Evolutionary conservation across 768 basidiomycete genomes (phyloP).

Genomic region (Leccinum subgranulosum): DNA sequence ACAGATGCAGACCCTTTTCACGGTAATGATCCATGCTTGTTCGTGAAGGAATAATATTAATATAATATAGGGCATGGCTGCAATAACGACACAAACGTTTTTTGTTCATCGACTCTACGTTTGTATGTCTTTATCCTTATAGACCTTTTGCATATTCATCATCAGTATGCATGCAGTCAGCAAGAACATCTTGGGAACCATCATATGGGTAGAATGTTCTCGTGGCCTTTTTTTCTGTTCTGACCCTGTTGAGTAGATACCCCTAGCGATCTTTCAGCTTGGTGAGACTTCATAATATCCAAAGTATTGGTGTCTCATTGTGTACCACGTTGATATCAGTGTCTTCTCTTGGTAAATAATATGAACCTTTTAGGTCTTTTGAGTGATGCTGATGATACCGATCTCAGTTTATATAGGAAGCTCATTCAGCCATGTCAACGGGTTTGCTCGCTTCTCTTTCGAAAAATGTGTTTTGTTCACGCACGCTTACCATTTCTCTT

Average conservation of each 20-base stretch:
- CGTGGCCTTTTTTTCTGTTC: background rate
- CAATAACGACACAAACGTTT: background rate
- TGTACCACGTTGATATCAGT: background rate
- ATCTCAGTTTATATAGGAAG: background rate
- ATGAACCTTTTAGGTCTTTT: too few species aligned
- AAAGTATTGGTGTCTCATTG: background rate
- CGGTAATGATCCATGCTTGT: background rate
- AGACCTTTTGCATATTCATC: background rate
- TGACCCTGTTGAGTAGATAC: background rate
- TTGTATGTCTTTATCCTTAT: background rate
- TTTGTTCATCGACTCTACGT: slow-evolving; percentile 1
- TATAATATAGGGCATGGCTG: background rate
- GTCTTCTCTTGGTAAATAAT: background rate
- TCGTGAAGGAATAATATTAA: background rate
- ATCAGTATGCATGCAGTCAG: background rate
- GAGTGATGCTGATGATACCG: background rate
- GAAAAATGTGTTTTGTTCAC: background rate
- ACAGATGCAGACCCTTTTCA: background rate
- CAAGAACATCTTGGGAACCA: background rate
- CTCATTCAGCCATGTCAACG: background rate
- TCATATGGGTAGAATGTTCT: background rate
- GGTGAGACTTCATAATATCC: slow-evolving; percentile 2
- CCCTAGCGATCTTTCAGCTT: background rate
- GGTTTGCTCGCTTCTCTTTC: background rate
- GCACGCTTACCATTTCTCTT: background rate